Percentiles rank a stretch among this genome's conserved stretches.
phyloP scores from a whole-genome alignment of 2,329 filamentous ascomycete species.

The Botrytis sinoallii region DNA sequence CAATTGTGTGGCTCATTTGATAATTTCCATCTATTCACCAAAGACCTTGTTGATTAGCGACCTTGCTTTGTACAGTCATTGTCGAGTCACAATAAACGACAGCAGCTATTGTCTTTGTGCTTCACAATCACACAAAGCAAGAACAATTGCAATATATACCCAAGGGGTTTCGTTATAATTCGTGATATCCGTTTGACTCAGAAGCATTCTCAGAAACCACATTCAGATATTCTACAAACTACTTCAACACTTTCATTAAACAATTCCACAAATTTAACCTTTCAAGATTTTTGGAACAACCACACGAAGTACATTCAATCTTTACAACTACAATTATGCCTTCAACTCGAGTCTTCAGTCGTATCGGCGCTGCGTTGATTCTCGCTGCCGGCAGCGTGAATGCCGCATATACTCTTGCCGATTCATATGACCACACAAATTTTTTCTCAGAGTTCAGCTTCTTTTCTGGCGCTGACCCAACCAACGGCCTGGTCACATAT shows the following conservation, averaged over 20 bases:
- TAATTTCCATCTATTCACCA: background rate
- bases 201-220: background rate
- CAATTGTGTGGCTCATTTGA: background rate
- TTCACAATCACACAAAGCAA: background rate
- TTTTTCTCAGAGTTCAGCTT: slow-evolving; percentile 53
- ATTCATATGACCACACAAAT: slow-evolving; percentile 44
- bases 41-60: background rate
- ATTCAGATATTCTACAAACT: slow-evolving; percentile 2
- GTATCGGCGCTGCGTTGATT: slow-evolving; percentile 36
- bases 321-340: slow-evolving; percentile 24
- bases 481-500: slow-evolving; percentile 72
- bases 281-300: background rate
- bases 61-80: background rate
- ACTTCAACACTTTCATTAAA: slow-evolving; percentile 10
- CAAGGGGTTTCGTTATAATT: background rate
- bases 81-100: background rate
- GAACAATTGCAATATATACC: slow-evolving; percentile 1
- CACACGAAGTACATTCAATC: background rate
- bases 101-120: slow-evolving; percentile 2
- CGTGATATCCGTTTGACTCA: background rate
- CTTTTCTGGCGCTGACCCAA: slow-evolving; percentile 62
- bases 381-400: slow-evolving; percentile 30
- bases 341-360: slow-evolving; percentile 27
- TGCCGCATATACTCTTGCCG: slow-evolving; percentile 43
- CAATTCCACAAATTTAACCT: background rate